These are phyloP conservation scores for Saxophila tyrrhenica DNA, from an alignment of 495 filamentous ascomycete species.

Conservation along the genomic window DNA sequence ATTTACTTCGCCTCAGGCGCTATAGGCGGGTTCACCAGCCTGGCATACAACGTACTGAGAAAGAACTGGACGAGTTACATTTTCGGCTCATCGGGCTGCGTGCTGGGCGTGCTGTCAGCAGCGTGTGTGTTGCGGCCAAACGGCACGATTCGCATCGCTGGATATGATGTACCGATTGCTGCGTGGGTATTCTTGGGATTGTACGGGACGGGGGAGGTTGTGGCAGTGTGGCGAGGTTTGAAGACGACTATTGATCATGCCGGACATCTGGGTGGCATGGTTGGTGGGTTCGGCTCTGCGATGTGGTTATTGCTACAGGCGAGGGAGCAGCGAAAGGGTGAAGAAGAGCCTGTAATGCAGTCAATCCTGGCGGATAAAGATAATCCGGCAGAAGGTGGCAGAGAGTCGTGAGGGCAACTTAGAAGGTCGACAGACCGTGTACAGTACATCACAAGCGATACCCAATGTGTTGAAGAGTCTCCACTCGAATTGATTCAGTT, in stretches of 20 bases:
- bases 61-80: constrained; percentile 39
- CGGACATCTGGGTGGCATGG: constrained; percentile 62
- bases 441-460: too few relatives aligned
- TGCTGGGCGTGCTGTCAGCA: constrained; percentile 55
- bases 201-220: constrained; percentile 37
- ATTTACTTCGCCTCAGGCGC: constrained; percentile 61
- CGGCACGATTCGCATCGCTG: constrained; percentile 41
- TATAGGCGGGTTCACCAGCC: constrained; percentile 50
- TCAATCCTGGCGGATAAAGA: too few relatives aligned
- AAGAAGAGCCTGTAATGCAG: neutral
- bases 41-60: constrained; percentile 47
- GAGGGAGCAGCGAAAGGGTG: neutral
- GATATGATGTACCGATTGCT: constrained; percentile 38
- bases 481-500: too few relatives aligned
- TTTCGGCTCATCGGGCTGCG: constrained; percentile 65
- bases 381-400: too few relatives aligned
- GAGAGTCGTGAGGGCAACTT: too few relatives aligned
- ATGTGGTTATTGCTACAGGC: neutral
- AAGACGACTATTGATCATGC: constrained; percentile 45
- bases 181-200: constrained; percentile 39
- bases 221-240: constrained; percentile 30
- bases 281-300: neutral
- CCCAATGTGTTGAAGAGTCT: too few relatives aligned
- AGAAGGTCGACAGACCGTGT: too few relatives aligned
- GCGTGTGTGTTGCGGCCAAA: constrained; percentile 55